These are phyloP conservation scores for Xylaria sp. DNA, from an alignment of 2,329 filamentous ascomycete species.

Conservation along the genomic window DNA sequence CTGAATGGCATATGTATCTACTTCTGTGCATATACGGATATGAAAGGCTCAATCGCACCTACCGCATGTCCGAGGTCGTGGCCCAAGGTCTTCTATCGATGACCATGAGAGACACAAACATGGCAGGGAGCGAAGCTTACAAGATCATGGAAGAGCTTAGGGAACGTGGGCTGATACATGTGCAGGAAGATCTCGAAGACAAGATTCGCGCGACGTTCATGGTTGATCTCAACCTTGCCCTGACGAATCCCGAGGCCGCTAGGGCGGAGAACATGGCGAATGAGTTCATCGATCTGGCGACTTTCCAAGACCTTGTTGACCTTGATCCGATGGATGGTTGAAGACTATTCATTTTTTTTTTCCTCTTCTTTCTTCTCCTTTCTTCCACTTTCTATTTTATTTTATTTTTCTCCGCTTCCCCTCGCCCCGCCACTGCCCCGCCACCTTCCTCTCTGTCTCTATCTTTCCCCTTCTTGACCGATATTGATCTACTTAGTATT, in stretches of 20 bases:
- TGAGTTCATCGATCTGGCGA: slow-evolving; percentile 50
- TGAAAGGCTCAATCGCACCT: slow-evolving; percentile 51
- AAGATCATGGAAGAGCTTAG: slow-evolving; percentile 49
- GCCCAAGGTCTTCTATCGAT: slow-evolving; percentile 52
- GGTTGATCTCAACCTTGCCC: slow-evolving; percentile 52
- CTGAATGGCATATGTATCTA: slow-evolving; percentile 53
- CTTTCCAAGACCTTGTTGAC: slow-evolving; percentile 51
- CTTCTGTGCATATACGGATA: slow-evolving; percentile 55
- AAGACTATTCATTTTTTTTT: background rate
- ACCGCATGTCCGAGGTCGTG: slow-evolving; percentile 52
- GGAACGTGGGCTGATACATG: slow-evolving; percentile 38
- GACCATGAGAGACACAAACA: slow-evolving; percentile 50
- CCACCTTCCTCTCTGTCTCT: background rate
- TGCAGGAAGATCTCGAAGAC: slow-evolving; percentile 40
- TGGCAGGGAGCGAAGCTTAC: slow-evolving; percentile 48
- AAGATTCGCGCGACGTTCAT: slow-evolving; percentile 53
- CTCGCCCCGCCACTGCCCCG: too few relatives aligned
- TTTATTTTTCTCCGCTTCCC: background rate
- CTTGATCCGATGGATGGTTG: slow-evolving; percentile 5
- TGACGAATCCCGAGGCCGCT: slow-evolving; percentile 51
- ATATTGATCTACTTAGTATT: background rate
- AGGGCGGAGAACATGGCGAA: slow-evolving; percentile 51
- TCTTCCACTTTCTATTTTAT: background rate
- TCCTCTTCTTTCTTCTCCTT: background rate
- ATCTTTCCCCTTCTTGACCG: too few relatives aligned